A percentile compares a stretch with the other conserved stretches of the same genome.
phyloP scores from a whole-genome alignment of 2,329 filamentous ascomycete genomes.

The Plectosphaerella sp. region DNA sequence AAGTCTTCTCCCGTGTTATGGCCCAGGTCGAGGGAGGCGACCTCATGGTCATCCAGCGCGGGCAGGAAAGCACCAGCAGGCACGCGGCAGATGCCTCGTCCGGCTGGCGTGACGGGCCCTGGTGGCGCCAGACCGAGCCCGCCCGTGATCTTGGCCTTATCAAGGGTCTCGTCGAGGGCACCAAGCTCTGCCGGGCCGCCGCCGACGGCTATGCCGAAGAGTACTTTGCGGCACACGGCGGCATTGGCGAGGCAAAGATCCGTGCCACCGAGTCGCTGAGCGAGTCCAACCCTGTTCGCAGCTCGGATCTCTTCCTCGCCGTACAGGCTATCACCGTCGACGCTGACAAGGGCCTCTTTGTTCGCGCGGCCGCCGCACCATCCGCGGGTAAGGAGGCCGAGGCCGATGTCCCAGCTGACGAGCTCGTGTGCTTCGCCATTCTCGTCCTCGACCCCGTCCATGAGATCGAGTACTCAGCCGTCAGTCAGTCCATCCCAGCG shows the following conservation, averaged over 20 bases:
- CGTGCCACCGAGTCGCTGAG: constrained; percentile 74
- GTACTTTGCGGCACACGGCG: constrained; percentile 74
- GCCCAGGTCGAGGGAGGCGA: constrained; percentile 98
- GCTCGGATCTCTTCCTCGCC: constrained; percentile 91
- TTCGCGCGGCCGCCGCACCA: constrained; percentile 41
- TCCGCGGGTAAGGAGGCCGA: constrained; percentile 50
- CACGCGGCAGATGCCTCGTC: constrained; percentile 55
- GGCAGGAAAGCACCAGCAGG: constrained; percentile 74
- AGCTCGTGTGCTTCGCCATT: constrained; percentile 68
- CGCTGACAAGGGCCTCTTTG: constrained; percentile 63
- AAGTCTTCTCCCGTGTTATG: constrained; percentile 93
- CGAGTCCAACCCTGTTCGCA: constrained; percentile 84
- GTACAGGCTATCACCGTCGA: constrained; percentile 78
- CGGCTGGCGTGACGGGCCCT: constrained; percentile 91
- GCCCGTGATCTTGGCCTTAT: constrained; percentile 76
- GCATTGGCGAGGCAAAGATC: constrained; percentile 74
- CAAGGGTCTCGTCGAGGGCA: constrained; percentile 77
- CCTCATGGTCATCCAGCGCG: constrained; percentile 87
- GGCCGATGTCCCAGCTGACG: constrained; percentile 47
- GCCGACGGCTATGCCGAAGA: constrained; percentile 85
- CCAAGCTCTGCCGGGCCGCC: constrained; percentile 83
- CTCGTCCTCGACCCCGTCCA: constrained; percentile 87
- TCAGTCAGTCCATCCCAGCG: constrained; percentile 78
- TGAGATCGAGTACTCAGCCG: constrained; percentile 76
- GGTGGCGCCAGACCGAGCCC: constrained; percentile 75